Evolutionary conservation across 768 basidiomycete species (phyloP).

Genomic region (Coprinellus micaceus): DNA sequence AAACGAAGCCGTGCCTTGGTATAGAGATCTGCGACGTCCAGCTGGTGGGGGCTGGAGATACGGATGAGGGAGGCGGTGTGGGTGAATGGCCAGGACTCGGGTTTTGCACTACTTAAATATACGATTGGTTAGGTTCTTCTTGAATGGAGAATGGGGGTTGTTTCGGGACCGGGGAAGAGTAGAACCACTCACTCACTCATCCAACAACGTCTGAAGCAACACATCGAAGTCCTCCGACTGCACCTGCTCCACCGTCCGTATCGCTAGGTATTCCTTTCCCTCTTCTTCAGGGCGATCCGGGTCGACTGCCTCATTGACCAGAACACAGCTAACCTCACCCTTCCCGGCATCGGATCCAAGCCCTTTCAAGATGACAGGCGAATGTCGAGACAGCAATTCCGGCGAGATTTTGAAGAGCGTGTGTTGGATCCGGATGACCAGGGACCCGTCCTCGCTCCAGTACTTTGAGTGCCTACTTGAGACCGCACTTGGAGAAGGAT

Average conservation of each 20-base stretch:
- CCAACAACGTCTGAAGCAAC: slow-evolving; percentile 65
- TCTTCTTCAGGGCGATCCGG: background rate
- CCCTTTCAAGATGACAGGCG: slow-evolving; percentile 18
- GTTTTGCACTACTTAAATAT: too few relatives aligned
- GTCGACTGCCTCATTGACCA: too few relatives aligned
- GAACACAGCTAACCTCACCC: too few relatives aligned
- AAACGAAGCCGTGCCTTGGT: slow-evolving; percentile 40
- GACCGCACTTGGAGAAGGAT: too few relatives aligned
- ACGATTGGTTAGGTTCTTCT: too few relatives aligned
- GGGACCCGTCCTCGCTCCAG: slow-evolving; percentile 67
- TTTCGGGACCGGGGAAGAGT: too few relatives aligned
- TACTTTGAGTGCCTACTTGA: slow-evolving; percentile 41
- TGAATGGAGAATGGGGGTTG: too few relatives aligned
- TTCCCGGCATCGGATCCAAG: background rate
- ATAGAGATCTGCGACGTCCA: slow-evolving; percentile 57
- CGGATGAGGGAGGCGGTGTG: slow-evolving; percentile 55
- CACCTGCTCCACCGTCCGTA: slow-evolving; percentile 31
- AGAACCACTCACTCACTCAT: slow-evolving; percentile 45
- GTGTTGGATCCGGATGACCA: slow-evolving; percentile 44
- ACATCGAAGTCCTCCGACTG: slow-evolving; percentile 49
- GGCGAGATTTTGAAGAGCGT: slow-evolving; percentile 56
- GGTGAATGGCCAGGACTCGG: slow-evolving; percentile 39
- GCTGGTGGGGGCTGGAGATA: slow-evolving; percentile 48
- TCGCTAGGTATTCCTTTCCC: too few relatives aligned
- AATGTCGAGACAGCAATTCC: slow-evolving; percentile 50